Percentiles rank a stretch among this genome's conserved stretches.
Evolutionary conservation across 164 flowering plant species (phyloP).

Genomic region (Stephania japonica): DNA sequence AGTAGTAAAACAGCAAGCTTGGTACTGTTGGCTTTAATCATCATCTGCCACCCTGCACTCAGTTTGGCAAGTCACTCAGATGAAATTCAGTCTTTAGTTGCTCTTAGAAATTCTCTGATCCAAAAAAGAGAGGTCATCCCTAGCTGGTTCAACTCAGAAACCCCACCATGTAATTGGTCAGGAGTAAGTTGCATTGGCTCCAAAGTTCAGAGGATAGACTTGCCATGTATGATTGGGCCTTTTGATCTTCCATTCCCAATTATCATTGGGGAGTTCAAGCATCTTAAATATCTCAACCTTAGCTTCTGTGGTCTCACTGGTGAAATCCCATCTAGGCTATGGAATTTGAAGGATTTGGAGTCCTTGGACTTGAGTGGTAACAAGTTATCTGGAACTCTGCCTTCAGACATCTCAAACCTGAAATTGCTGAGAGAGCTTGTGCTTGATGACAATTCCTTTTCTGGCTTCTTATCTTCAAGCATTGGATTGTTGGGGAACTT

Average conservation of each 20-base stretch:
- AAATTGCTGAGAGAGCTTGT: slow-evolving; percentile 35
- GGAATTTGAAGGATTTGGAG: slow-evolving; percentile 37
- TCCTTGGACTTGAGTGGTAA: slow-evolving; percentile 45
- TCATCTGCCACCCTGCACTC: slow-evolving; percentile 13
- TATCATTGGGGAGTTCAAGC: slow-evolving; percentile 30
- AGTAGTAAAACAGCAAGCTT: slow-evolving; percentile 6
- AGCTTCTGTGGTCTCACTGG: slow-evolving; percentile 47
- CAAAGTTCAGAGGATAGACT: slow-evolving; percentile 30
- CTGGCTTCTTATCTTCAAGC: slow-evolving; percentile 42
- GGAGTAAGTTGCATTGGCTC: slow-evolving; percentile 42
- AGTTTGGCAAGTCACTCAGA: slow-evolving; percentile 13
- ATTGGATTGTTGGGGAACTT: slow-evolving; percentile 40
- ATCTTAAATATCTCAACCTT: slow-evolving; percentile 44
- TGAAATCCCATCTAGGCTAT: slow-evolving; percentile 27
- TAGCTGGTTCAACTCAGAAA: slow-evolving; percentile 37
- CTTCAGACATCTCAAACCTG: slow-evolving; percentile 31
- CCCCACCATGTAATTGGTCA: slow-evolving; percentile 52
- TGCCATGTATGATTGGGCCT: slow-evolving; percentile 24
- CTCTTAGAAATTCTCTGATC: slow-evolving; percentile 28
- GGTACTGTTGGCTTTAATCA: slow-evolving; percentile 3
- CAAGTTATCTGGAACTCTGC: slow-evolving; percentile 34
- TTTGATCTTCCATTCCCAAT: slow-evolving; percentile 41
- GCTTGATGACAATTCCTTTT: slow-evolving; percentile 44
- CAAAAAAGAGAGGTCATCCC: slow-evolving; percentile 23
- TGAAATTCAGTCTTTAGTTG: slow-evolving; percentile 21